Conservation (phyloP, 345 rosid genomes). For the Arabidopsis arenosa region DNA sequence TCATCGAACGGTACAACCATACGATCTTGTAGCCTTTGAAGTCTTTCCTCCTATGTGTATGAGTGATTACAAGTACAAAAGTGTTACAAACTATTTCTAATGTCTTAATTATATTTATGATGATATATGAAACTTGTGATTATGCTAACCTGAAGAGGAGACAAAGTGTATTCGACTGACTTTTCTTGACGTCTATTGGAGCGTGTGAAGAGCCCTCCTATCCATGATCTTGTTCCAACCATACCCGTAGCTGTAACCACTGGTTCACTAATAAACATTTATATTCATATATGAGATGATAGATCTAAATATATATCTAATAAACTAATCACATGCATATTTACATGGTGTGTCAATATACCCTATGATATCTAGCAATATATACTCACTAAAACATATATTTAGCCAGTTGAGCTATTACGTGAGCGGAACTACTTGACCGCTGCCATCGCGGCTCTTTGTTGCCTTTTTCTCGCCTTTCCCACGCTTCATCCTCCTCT, state of each 20-base stretch:
- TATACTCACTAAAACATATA: constrained; percentile 66
- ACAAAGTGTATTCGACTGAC: constrained; percentile 56
- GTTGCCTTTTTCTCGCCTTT: constrained; percentile 71
- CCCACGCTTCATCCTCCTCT: constrained; percentile 85
- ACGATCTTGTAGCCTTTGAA: constrained; percentile 81
- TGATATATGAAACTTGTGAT: constrained; percentile 14
- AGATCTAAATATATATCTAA: background rate
- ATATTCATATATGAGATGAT: constrained; percentile 27
- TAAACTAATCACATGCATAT: background rate
- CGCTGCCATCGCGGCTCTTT: constrained; percentile 71
- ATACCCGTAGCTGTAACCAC: constrained; percentile 78
- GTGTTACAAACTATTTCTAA: background rate
- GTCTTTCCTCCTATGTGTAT: constrained; percentile 68
- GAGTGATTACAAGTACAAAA: background rate
- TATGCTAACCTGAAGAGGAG: constrained; percentile 70
- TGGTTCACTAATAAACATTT: constrained; percentile 36
- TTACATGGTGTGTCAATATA: background rate
- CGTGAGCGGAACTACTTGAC: constrained; percentile 63
- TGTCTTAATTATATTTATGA: background rate
- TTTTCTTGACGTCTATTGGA: constrained; percentile 60
- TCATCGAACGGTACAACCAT: constrained; percentile 76
- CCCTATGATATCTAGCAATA: constrained; percentile 33
- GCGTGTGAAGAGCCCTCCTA: constrained; percentile 87
- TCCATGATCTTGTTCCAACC: constrained; percentile 95
- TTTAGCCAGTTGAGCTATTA: constrained; percentile 66